phyloP scores from a whole-genome alignment of 441 rosid genomes.

The Pelargonium cotyledonis region DNA sequence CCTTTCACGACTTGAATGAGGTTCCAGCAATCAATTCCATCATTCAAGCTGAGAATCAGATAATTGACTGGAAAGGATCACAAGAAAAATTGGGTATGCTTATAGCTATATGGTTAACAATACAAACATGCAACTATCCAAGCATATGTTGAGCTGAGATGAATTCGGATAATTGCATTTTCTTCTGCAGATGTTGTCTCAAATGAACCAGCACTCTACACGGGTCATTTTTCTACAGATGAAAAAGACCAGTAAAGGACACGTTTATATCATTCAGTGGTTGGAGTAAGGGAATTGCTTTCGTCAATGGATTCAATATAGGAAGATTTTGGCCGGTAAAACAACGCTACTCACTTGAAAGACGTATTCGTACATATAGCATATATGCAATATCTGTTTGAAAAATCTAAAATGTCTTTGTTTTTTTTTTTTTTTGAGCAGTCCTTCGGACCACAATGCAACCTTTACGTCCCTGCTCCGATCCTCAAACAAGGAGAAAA shows the following conservation, averaged over 20 bases:
- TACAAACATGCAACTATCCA: not conserved
- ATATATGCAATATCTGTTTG: not conserved
- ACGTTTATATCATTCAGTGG: constrained; percentile 70
- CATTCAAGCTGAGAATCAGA: constrained; percentile 30
- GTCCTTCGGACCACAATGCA: constrained; percentile 80
- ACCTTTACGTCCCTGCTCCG: constrained; percentile 82
- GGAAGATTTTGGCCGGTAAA: constrained; percentile 97
- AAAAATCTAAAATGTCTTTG: not conserved
- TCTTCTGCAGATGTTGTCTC: constrained; percentile 40
- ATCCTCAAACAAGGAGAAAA: constrained; percentile 66
- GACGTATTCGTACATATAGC: constrained; percentile 1
- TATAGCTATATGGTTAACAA: not conserved
- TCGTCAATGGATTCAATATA: constrained; percentile 67
- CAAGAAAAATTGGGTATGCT: constrained; percentile 34
- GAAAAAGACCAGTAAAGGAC: constrained; percentile 47
- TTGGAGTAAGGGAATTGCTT: constrained; percentile 87
- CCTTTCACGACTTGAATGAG: constrained; percentile 60
- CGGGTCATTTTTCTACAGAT: constrained; percentile 48
- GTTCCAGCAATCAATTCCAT: constrained; percentile 34
- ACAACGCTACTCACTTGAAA: not conserved
- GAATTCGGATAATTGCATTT: constrained; percentile 6
- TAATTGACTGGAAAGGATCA: constrained; percentile 22
- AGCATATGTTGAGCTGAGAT: constrained; percentile 6
- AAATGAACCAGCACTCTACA: constrained; percentile 59
- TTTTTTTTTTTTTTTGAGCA: constrained; percentile 20